Base-by-base conservation (phyloP, 1,284 basidiomycete species). In the Hypsizygus ulmarius region DNA sequence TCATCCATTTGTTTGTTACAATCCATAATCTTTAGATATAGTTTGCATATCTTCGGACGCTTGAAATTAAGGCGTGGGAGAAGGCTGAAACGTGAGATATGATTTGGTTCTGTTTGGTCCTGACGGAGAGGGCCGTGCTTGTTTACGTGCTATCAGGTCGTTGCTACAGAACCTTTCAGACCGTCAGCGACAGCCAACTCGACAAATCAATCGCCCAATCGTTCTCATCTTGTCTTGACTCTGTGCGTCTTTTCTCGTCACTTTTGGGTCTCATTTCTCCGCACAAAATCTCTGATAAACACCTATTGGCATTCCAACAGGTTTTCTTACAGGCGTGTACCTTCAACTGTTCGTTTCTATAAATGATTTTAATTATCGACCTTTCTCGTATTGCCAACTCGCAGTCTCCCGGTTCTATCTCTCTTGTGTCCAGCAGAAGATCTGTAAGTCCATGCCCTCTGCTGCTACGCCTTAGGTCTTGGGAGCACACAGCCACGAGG, bases 101-200 rank as follows among this genome's bases (percentile, higher is more conserved):
- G 51, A 43, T 58, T 58, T 59, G 58, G 59, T 53, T 46, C 40
- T 64, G 52, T 67, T 69, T 69, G 64, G 53, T 36, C 53, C 56
- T 59, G 64, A 55, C 62, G 55, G 62, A 50, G 53, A 60, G 59
- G 55, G 56, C 59, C 58, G 60, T 64, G 60, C 59, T 61, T 55
- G 49, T 63, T 64, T 52, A 54, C 57, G 53, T 61, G 62, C 64
- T 63, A 66, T 69, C 64, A 67, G 60, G 64, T 64, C 61, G 67
- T 70, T 70, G 67, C 66, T 68, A 69, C 65, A 63, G 63, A 63
- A 64, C 58, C 59, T 57, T 58, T 54, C 51, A 66, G 65, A 62
- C 65, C 60, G 62, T 65, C 68, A 64, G 62, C 64, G 64, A 66
- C 64, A 62, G 63, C 63, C 59, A 60, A 53, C 61, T 61, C 59